Conservation (phyloP, 257 asterid species). For the Ballota nigra region DNA sequence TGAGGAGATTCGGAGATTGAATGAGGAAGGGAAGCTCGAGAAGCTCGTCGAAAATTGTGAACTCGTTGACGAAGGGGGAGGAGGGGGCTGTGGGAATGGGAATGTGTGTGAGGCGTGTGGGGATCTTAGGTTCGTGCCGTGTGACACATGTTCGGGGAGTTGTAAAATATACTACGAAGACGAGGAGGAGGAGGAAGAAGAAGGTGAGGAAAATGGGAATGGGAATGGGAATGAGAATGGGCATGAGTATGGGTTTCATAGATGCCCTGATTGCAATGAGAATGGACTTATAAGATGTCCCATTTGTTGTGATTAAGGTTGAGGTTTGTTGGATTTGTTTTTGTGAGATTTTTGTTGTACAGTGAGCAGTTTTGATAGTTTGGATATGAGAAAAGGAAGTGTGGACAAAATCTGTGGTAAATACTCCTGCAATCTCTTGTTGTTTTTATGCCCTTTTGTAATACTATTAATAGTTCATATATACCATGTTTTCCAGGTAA, state of each 20-base stretch:
- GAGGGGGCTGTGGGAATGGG: slow-evolving; percentile 29
- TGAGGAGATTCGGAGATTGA: slow-evolving; percentile 64
- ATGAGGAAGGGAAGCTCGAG: slow-evolving; percentile 79
- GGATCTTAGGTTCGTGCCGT: slow-evolving; percentile 78
- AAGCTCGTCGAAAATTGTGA: slow-evolving; percentile 67
- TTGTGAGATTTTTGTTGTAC: slow-evolving; percentile 40
- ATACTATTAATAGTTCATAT: background rate
- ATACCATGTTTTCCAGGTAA: slow-evolving; percentile 20
- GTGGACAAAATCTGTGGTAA: background rate
- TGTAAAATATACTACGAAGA: slow-evolving; percentile 70
- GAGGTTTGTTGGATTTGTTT: background rate
- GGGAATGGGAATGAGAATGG: slow-evolving; percentile 63
- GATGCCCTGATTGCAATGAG: slow-evolving; percentile 50
- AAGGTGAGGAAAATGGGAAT: slow-evolving; percentile 12
- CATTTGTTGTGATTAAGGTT: slow-evolving; percentile 48
- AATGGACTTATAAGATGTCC: slow-evolving; percentile 84
- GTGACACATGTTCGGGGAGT: slow-evolving; percentile 91
- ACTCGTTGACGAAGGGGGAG: slow-evolving; percentile 30
- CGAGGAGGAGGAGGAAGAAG: slow-evolving; percentile 39
- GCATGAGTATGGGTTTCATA: too few relatives aligned
- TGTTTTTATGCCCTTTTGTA: slow-evolving; percentile 11
- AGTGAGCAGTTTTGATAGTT: slow-evolving; percentile 33
- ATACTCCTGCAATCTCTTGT: background rate
- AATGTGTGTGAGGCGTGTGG: slow-evolving; percentile 79
- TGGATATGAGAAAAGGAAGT: background rate